Conservation (phyloP, 768 basidiomycete genomes). For the Stropharia rugosoannulata region DNA sequence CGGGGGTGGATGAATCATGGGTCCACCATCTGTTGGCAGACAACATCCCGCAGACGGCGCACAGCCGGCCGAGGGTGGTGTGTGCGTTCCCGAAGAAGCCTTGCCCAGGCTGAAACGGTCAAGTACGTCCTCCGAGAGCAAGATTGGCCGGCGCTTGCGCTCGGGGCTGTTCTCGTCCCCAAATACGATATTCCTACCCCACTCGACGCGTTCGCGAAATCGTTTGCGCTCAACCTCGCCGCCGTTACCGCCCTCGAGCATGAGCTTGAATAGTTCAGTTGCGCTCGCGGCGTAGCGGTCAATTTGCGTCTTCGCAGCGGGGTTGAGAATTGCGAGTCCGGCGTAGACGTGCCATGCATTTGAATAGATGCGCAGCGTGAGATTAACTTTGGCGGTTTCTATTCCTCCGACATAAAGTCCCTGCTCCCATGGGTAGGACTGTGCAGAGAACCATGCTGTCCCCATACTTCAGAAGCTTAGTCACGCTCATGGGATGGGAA, state of each 20-base stretch:
- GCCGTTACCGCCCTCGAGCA: slow-evolving; percentile 47
- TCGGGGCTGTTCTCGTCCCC: slow-evolving; percentile 31
- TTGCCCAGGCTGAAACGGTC: slow-evolving; percentile 87
- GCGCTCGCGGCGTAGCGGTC: slow-evolving; percentile 85
- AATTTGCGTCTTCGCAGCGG: slow-evolving; percentile 84
- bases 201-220: slow-evolving; percentile 71
- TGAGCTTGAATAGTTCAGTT: slow-evolving; percentile 93
- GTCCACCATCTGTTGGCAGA: slow-evolving; percentile 8
- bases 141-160: slow-evolving; percentile 54
- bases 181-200: slow-evolving; percentile 78
- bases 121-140: slow-evolving; percentile 81
- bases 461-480: slow-evolving; percentile 73
- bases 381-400: slow-evolving; percentile 97
- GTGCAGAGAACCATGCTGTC: slow-evolving; percentile 83
- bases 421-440: slow-evolving; percentile 92
- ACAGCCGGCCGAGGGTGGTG: slow-evolving; percentile 4
- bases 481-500: neutral
- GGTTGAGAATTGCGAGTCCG: slow-evolving; percentile 96
- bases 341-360: slow-evolving; percentile 99
- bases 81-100: slow-evolving; percentile 9
- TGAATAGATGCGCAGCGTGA: slow-evolving; percentile 92
- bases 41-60: slow-evolving; percentile 7
- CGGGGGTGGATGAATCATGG: slow-evolving; percentile 36
- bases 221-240: slow-evolving; percentile 32
- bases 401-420: slow-evolving; percentile 95